Evolutionary conservation across 768 basidiomycete species (phyloP).

Genomic region (Suillus discolor): DNA sequence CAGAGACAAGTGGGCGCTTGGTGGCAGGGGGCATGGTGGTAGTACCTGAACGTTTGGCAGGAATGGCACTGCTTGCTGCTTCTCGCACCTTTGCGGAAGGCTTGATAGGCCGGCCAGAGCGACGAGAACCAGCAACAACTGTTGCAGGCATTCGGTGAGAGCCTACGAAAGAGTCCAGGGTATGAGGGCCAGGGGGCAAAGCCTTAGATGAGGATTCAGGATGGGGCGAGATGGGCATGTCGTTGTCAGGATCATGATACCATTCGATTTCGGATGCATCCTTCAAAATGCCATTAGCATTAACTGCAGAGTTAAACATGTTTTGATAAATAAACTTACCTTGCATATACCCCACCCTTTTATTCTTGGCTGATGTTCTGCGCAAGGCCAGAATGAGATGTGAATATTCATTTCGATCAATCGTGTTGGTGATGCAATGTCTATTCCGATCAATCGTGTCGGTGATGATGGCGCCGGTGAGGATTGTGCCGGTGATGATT

Average conservation of each 20-base stretch:
- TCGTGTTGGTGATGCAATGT: not conserved
- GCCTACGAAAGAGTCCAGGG: not conserved
- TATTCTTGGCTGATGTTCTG: not conserved
- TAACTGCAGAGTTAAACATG: not conserved
- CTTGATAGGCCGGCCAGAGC: not conserved
- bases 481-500: not conserved
- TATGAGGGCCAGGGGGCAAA: not conserved
- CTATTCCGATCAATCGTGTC: not conserved
- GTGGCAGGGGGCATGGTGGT: slow-evolving; percentile 3
- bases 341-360: not conserved
- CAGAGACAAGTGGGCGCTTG: not conserved
- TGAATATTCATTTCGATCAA: not conserved
- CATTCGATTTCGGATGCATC: not conserved
- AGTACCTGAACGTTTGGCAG: not conserved
- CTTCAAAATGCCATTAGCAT: slow-evolving; percentile 4
- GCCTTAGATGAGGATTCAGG: not conserved
- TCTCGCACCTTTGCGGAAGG: not conserved
- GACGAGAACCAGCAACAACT: not conserved
- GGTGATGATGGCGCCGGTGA: not conserved
- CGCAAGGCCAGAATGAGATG: not conserved
- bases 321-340: not conserved
- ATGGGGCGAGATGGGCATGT: not conserved
- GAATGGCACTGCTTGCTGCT: slow-evolving; percentile 1
- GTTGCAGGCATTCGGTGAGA: not conserved
- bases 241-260: not conserved